Base-by-base conservation (phyloP, 495 filamentous ascomycete species). In the Emericellopsis terricola region DNA sequence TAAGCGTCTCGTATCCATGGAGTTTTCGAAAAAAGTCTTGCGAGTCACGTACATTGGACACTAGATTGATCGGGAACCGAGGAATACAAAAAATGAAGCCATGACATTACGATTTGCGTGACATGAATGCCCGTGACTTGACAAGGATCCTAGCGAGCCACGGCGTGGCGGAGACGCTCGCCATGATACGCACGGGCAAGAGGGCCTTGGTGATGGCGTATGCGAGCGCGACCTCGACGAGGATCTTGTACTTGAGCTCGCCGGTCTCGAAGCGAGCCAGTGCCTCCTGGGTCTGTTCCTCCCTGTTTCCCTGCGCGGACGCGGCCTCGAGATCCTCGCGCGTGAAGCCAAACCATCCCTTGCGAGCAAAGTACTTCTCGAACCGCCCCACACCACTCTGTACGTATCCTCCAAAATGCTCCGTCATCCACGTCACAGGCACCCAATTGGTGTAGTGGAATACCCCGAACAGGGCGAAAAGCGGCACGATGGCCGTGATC, bases 191-290 rank as follows among this genome's bases (percentile, higher is more conserved):
- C 6, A 77, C 42, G 4, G 89, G 82, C 41, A 94, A 50, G 37
- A 93, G 44, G 14, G 77, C 73, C 51, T 97, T 97, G 13, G 78
- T 84, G 37, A 94, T 60, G 1, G 81, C 80, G 56, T 81, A 97
- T 14, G 89, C 89, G 23, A 86, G 78, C 11, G 80, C 87, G 33
- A 94, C 69, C 55, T 78, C 66, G 13, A 74, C 44, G 13, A 77
- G 57, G 34, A 78, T 56, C 27, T 62, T 61, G 32, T 71, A 66
- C 4, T 62, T 64, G n/a, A 35, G 46, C 24, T 53, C 50, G 8
- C 31, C 35, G 28, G 47, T 34, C 50, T 24, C 47, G 34, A 37
- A 43, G 41, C 34, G 46, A 53, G 41, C 17, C 38, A 44, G 33
- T 15, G n/a, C 31, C 1, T 41, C 39, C 10, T 37, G 28, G 21